Evolutionary conservation across 768 basidiomycete genomes (phyloP).

Genomic region (Mycena haematopus): DNA sequence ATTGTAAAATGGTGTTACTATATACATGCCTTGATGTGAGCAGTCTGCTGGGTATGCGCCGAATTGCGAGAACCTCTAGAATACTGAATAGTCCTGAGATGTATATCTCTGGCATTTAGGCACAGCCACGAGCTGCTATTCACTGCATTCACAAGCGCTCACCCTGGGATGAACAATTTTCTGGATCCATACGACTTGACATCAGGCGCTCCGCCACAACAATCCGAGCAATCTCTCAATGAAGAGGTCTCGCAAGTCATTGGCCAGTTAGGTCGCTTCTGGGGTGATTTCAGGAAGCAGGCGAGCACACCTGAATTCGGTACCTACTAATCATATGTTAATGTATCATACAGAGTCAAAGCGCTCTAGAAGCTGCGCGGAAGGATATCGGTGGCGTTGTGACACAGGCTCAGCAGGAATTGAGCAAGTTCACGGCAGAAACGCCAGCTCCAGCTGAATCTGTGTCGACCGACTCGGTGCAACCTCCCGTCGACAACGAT

Average conservation of each 20-base stretch:
- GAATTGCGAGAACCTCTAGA: too few relatives aligned
- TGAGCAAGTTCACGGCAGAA: conserved; percentile 63
- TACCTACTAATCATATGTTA: conserved; percentile 3
- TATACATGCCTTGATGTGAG: too few relatives aligned
- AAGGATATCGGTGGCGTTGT: conserved; percentile 79
- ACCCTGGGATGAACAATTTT: conserved; percentile 62
- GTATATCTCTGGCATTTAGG: neutral
- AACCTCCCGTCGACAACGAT: conserved; percentile 29
- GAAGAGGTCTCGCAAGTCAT: conserved; percentile 91
- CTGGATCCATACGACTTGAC: conserved; percentile 71
- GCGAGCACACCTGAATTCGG: conserved; percentile 56
- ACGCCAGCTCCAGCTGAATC: conserved; percentile 27
- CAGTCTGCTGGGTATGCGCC: too few relatives aligned
- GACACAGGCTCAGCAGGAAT: conserved; percentile 78
- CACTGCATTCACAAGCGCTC: neutral
- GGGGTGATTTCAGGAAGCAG: conserved; percentile 88
- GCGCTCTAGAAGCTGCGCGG: conserved; percentile 67
- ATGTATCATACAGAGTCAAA: conserved; percentile 63
- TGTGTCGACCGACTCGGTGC: conserved; percentile 11
- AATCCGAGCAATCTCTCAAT: conserved; percentile 66
- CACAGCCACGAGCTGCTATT: neutral
- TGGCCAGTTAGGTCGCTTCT: conserved; percentile 84
- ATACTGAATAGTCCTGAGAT: too few relatives aligned
- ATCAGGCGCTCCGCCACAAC: conserved; percentile 52
- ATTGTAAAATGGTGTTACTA: too few relatives aligned